Base-by-base conservation (phyloP, 2,329 filamentous ascomycete genomes). In the Alternaria conjuncta region DNA sequence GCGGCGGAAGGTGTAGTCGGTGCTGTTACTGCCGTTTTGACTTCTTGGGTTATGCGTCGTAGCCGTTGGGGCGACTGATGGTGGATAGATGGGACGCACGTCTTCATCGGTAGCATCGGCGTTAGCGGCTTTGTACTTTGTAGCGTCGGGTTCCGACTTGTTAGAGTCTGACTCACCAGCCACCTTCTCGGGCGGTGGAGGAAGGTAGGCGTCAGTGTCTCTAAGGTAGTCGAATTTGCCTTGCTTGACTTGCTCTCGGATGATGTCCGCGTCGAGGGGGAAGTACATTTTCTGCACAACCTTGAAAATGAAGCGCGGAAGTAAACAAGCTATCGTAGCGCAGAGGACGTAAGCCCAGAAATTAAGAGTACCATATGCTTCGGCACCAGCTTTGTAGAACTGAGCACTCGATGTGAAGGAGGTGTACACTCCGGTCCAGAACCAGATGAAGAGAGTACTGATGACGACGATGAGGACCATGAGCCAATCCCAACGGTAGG, bases 401-500 rank as follows among this genome's bases (percentile, higher is more conserved):
- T 86, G 81, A 72, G 83, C 86, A 50, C 87, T 86, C 2, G 80
- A 79, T 21, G 83, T 83, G 73, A 88, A 88, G 3, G 86, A 85
- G 0, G 90, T 89, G 82, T 96, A 99, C 41, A 97, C 86, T 28
- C 94, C 96, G 6, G 96, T 97, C 94, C 96, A 98, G 83, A 97
- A 91, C 85, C 94, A 99, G 75, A 98, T 88, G 73, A 97, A 88
- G 28, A 98, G 79, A 66, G 92, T 91, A 81, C 94, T 97, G 79
- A 98, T 87, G 23, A 82, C 82, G 55, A 96, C 91, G 66, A 97
- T 90, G 63, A 97, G 84, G 21, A 94, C 81, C 82, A 96, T 96
- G 74, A 99, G 85, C 95, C 95, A 99, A 79, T 99, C 96, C 96
- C 96, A 99, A 64, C 95, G 89, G 80, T 97, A 98, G 1, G 92